Conservation (phyloP, 495 filamentous ascomycete genomes). For the Apiosordaria backusii region DNA sequence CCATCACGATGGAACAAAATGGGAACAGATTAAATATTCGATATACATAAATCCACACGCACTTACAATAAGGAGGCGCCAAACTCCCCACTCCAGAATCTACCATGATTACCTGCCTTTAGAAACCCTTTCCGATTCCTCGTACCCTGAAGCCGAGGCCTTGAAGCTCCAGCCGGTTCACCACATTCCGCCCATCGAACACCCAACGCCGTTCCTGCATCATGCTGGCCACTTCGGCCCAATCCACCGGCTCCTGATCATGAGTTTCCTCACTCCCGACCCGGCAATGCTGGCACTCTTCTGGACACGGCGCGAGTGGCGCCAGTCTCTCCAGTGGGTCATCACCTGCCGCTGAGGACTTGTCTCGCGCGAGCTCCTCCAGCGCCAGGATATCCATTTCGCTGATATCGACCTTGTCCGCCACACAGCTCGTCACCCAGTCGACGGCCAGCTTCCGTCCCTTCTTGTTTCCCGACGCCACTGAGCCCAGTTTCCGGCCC, state of each 20-base stretch:
- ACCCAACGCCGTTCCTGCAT: constrained; percentile 68
- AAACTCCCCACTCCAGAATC: constrained; percentile 5
- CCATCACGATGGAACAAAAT: too few species aligned
- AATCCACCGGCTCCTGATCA: constrained; percentile 44
- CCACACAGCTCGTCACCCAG: neutral
- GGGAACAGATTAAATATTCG: neutral
- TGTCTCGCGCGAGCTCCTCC: constrained; percentile 17
- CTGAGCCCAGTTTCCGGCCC: constrained; percentile 14
- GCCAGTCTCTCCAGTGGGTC: constrained; percentile 28
- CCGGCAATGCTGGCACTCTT: constrained; percentile 33
- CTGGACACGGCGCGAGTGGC: constrained; percentile 19
- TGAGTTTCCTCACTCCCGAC: constrained; percentile 9
- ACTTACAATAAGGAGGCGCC: neutral
- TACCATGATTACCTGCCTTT: neutral
- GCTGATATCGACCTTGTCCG: constrained; percentile 7
- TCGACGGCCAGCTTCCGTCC: neutral
- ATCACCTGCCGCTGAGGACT: constrained; percentile 9
- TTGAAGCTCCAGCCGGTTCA: constrained; percentile 26
- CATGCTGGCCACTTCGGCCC: constrained; percentile 45
- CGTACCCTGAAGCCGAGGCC: constrained; percentile 28
- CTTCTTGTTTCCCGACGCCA: neutral
- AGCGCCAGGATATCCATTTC: constrained; percentile 26
- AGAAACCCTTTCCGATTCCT: constrained; percentile 27
- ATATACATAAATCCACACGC: neutral
- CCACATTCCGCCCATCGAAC: constrained; percentile 61